Conservation (phyloP, 2,329 filamentous ascomycete genomes). For the Phialemonium atrogriseum region DNA sequence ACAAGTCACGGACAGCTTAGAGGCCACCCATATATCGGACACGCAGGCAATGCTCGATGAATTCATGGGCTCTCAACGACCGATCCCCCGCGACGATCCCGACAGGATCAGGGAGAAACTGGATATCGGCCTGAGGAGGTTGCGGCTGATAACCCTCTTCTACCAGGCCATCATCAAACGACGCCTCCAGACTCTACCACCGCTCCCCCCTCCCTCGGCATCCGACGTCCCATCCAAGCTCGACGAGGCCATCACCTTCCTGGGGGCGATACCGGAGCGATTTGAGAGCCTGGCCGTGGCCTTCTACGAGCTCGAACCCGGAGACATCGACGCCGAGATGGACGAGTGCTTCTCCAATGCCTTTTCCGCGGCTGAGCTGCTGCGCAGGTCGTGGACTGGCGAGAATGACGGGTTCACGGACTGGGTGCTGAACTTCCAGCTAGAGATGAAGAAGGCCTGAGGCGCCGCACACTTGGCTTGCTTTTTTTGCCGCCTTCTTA, state of each 20-base stretch:
- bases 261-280: constrained; percentile 55
- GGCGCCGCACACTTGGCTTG: too few species aligned
- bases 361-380: constrained; percentile 43
- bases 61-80: constrained; percentile 53
- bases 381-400: constrained; percentile 54
- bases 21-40: constrained; percentile 23
- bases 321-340: constrained; percentile 50
- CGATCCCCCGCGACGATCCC: constrained; percentile 56
- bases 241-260: constrained; percentile 46
- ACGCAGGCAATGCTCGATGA: constrained; percentile 57
- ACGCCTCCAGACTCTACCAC: constrained; percentile 50
- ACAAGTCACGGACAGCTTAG: constrained; percentile 18
- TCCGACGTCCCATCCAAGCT: constrained; percentile 30
- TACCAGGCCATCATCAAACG: constrained; percentile 64
- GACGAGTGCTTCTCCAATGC: constrained; percentile 53
- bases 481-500: too few species aligned
- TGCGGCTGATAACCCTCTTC: constrained; percentile 60
- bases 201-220: constrained; percentile 10
- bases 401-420: constrained; percentile 67
- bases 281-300: constrained; percentile 63
- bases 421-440: constrained; percentile 58
- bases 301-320: constrained; percentile 62
- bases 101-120: constrained; percentile 57
- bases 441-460: constrained; percentile 37
- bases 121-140: constrained; percentile 52